Percentiles rank a stretch among this genome's conserved stretches.
Conservation (phyloP, 805 yeast species). For the Yarrowia phangngaensis region DNA sequence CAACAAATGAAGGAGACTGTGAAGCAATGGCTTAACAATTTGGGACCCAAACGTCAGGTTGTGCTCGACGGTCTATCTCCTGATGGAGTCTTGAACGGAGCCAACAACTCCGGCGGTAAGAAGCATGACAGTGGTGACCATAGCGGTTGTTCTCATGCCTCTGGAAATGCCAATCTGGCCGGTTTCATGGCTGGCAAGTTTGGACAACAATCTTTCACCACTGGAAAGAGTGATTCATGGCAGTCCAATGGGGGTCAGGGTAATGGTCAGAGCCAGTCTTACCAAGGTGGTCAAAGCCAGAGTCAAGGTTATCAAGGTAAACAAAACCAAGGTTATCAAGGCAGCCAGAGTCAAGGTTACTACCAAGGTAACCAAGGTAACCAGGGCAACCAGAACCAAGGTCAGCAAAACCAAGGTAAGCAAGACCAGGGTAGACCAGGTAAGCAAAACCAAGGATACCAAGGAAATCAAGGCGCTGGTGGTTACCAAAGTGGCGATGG, state of each 20-base stretch:
- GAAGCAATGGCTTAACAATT: conserved; percentile 28
- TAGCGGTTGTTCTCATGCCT: conserved; percentile 20
- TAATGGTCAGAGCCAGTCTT: neutral
- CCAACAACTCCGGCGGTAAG: conserved; percentile 29
- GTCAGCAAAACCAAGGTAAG: neutral
- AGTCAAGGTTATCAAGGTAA: neutral
- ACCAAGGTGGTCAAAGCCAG: neutral
- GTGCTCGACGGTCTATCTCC: conserved; percentile 28
- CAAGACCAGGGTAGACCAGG: conserved; percentile 21
- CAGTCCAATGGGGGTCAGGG: conserved; percentile 2
- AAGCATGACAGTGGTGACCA: conserved; percentile 22
- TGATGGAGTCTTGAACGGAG: conserved; percentile 30
- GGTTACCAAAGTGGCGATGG: too few species aligned
- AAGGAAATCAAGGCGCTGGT: too few species aligned
- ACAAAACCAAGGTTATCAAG: conserved; percentile 18
- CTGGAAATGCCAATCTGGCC: conserved; percentile 6
- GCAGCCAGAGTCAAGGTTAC: neutral
- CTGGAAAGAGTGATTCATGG: conserved; percentile 24
- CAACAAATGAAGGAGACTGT: conserved; percentile 30
- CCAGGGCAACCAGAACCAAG: too few species aligned
- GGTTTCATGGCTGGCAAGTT: conserved; percentile 19
- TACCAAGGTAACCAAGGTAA: neutral
- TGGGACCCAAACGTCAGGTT: conserved; percentile 25
- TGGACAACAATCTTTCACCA: conserved; percentile 11
- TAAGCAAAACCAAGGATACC: neutral